Evolutionary conservation across 148 eudicot species (phyloP).

Genomic region (Rhododendron griersonianum): DNA sequence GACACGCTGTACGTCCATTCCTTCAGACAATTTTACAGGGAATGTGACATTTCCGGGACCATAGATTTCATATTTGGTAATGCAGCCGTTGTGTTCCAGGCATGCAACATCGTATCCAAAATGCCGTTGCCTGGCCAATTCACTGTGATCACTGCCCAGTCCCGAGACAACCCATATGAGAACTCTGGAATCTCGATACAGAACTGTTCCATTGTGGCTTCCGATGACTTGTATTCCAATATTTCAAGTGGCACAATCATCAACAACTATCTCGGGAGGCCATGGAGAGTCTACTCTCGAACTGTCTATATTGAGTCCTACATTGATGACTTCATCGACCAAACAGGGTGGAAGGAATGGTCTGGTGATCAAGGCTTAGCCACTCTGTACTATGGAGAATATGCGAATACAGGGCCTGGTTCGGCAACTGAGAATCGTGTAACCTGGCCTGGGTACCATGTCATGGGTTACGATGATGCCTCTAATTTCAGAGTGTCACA

Average conservation of each 20-base stretch:
- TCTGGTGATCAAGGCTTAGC: conserved; percentile 28
- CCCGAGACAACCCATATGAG: conserved; percentile 55
- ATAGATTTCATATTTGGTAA: conserved; percentile 90
- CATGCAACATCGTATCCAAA: conserved; percentile 61
- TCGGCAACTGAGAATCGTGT: conserved; percentile 45
- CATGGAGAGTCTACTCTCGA: conserved; percentile 69
- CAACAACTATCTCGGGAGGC: conserved; percentile 75
- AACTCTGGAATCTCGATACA: conserved; percentile 73
- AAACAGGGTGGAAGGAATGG: conserved; percentile 63
- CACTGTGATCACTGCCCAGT: conserved; percentile 82
- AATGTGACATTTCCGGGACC: conserved; percentile 83
- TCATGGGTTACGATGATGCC: conserved; percentile 78
- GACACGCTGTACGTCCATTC: conserved; percentile 93
- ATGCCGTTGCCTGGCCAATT: conserved; percentile 71
- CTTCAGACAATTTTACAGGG: conserved; percentile 82
- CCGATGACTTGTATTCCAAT: conserved; percentile 25
- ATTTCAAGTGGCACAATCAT: conserved; percentile 20
- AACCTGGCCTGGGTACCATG: conserved; percentile 67
- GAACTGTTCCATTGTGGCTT: conserved; percentile 67
- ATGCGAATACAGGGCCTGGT: conserved; percentile 62
- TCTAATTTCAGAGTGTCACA: conserved; percentile 67
- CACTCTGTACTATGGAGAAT: conserved; percentile 84
- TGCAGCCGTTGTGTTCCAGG: conserved; percentile 83
- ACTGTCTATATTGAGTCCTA: conserved; percentile 67
- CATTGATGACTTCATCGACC: conserved; percentile 61